Conservation (phyloP, 2,329 filamentous ascomycete genomes). For the Fusarium sambucinum region DNA sequence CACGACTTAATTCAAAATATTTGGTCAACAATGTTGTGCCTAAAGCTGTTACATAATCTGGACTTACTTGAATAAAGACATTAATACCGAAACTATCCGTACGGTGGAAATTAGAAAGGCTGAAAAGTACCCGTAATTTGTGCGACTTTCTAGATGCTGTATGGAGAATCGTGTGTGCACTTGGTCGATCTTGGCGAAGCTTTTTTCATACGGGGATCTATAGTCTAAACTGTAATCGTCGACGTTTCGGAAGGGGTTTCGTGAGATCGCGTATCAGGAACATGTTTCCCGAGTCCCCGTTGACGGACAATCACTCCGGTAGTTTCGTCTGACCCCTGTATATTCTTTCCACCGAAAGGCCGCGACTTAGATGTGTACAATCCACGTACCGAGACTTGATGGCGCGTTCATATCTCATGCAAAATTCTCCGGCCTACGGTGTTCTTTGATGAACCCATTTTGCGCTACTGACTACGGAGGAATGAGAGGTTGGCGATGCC, state of each 20-base stretch:
- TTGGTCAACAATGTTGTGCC: too few species aligned
- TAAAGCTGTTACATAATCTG: too few species aligned
- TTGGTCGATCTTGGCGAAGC: not conserved
- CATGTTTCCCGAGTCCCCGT: not conserved
- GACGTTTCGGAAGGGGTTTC: not conserved
- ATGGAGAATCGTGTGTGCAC: not conserved
- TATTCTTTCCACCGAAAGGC: too few species aligned
- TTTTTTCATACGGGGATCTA: not conserved
- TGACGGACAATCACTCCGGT: not conserved
- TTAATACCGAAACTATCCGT: too few species aligned
- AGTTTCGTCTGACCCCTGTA: not conserved
- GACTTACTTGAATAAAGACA: too few species aligned
- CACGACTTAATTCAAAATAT: too few species aligned
- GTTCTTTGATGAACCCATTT: too few species aligned
- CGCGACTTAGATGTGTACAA: too few species aligned
- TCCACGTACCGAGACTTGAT: too few species aligned
- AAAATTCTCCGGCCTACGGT: not conserved
- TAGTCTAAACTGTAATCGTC: not conserved
- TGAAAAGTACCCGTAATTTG: too few species aligned
- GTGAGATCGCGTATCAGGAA: not conserved
- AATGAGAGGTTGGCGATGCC: not conserved
- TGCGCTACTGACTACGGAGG: not conserved
- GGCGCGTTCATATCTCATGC: too few species aligned
- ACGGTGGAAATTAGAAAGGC: too few species aligned
- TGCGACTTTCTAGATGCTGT: fast-evolving